These are phyloP conservation scores for Dendrobium chrysotoxum DNA, from an alignment of 106 monocot species.

Conservation along the genomic window DNA sequence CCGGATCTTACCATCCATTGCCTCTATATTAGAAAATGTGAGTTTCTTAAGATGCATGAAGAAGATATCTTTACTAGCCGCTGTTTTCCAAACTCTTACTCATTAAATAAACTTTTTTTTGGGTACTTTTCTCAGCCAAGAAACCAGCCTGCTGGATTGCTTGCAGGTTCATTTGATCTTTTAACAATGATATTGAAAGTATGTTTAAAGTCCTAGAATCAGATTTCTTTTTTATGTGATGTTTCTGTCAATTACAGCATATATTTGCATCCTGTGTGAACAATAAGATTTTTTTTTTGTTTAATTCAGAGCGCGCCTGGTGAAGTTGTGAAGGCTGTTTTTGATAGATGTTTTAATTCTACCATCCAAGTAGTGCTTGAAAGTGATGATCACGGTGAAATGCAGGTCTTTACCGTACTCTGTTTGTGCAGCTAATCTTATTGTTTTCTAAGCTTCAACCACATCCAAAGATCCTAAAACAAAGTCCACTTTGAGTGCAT, in stretches of 20 bases:
- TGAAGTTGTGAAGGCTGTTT: conserved; percentile 66
- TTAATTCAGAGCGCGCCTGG: conserved; percentile 64
- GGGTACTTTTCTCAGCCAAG: conserved; percentile 40
- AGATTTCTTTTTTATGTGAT: background rate
- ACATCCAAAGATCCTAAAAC: background rate
- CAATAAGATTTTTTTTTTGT: background rate
- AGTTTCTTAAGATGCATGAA: conserved; percentile 2
- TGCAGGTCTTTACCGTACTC: conserved; percentile 54
- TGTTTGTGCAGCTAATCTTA: background rate
- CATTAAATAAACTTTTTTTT: conserved; percentile 6
- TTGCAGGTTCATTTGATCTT: conserved; percentile 91
- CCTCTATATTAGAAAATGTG: conserved; percentile 64
- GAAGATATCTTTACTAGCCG: background rate
- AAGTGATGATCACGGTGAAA: conserved; percentile 88
- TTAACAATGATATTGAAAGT: conserved; percentile 90
- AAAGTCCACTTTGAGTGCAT: background rate
- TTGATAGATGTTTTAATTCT: conserved; percentile 69
- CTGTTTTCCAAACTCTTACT: background rate
- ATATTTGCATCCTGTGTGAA: conserved; percentile 2
- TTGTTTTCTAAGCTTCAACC: background rate
- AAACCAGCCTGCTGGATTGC: conserved; percentile 58
- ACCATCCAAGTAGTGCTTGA: conserved; percentile 54
- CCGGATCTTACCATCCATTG: conserved; percentile 76
- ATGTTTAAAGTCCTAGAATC: conserved; percentile 5
- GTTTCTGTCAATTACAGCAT: background rate